Conservation (phyloP, 208 protist genomes). For the Angomonas deanei region DNA sequence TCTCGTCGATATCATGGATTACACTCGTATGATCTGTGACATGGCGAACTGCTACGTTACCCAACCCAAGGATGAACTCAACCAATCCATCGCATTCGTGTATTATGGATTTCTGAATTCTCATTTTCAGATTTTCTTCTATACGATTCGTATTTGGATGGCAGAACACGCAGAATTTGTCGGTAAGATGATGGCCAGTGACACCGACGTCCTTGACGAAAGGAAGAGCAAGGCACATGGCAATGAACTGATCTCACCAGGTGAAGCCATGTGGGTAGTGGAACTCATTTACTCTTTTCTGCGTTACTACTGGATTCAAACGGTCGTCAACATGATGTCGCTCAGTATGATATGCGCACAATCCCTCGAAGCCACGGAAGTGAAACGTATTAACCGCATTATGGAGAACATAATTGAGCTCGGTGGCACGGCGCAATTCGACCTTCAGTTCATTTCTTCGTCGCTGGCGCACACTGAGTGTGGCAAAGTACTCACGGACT, state of each 20-base stretch:
- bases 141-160: not conserved
- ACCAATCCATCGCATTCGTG: not conserved
- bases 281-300: not conserved
- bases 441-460: not conserved
- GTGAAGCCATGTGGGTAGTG: not conserved
- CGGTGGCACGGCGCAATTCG: not conserved
- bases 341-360: not conserved
- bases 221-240: not conserved
- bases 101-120: conserved; percentile 2
- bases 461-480: not conserved
- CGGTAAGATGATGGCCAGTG: not conserved
- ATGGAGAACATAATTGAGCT: conserved; percentile 4
- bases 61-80: conserved; percentile 1
- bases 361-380: not conserved
- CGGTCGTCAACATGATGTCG: not conserved
- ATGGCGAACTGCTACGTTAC: not conserved
- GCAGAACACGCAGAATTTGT: not conserved
- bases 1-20: not conserved
- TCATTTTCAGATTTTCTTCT: not conserved
- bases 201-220: not conserved
- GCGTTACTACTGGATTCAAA: conserved; percentile 1
- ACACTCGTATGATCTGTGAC: not conserved
- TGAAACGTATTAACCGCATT: not conserved
- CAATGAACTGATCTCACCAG: not conserved
- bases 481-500: not conserved